A percentile compares a stretch with the other conserved stretches of the same genome.
Evolutionary conservation across 768 basidiomycete species (phyloP).

Genomic region (Hericium erinaceus): DNA sequence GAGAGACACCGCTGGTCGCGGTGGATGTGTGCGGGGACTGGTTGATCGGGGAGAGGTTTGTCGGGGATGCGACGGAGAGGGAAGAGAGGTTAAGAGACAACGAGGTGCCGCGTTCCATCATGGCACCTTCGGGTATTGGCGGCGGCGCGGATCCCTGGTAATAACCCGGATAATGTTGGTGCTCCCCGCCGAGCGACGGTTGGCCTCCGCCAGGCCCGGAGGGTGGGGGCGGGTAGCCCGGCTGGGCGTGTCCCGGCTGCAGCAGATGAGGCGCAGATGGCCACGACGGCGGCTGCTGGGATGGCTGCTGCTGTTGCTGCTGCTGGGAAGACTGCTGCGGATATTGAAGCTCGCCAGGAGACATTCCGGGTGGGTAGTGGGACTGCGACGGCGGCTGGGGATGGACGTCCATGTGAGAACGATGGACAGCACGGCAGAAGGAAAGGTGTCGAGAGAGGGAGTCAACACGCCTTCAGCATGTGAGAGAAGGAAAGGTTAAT

Average conservation of each 20-base stretch:
- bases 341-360: slow-evolving; percentile 23
- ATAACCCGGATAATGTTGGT: slow-evolving; percentile 13
- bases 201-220: slow-evolving; percentile 14
- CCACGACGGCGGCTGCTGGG: slow-evolving; percentile 22
- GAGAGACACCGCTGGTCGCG: slow-evolving; percentile 26
- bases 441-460: slow-evolving; percentile 7
- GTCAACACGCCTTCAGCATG: slow-evolving; percentile 11
- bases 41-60: slow-evolving; percentile 55
- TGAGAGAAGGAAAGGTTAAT: slow-evolving; percentile 1
- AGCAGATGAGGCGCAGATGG: slow-evolving; percentile 16
- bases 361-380: slow-evolving; percentile 19
- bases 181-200: slow-evolving; percentile 8
- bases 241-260: slow-evolving; percentile 10
- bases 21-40: slow-evolving; percentile 31
- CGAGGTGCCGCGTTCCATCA: slow-evolving; percentile 23
- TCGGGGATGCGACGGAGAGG: slow-evolving; percentile 57
- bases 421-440: not conserved
- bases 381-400: slow-evolving; percentile 8
- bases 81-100: slow-evolving; percentile 63
- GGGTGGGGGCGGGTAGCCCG: slow-evolving; percentile 4
- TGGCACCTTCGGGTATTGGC: slow-evolving; percentile 16
- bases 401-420: slow-evolving; percentile 18
- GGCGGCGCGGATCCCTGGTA: slow-evolving; percentile 13
- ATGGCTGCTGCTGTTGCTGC: slow-evolving; percentile 23
- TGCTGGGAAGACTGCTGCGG: slow-evolving; percentile 20